Evolutionary conservation across 306 rosid genomes (phyloP), one percentile per base, ranked within the genome.

Genomic region (Vigna nakashimae): DNA sequence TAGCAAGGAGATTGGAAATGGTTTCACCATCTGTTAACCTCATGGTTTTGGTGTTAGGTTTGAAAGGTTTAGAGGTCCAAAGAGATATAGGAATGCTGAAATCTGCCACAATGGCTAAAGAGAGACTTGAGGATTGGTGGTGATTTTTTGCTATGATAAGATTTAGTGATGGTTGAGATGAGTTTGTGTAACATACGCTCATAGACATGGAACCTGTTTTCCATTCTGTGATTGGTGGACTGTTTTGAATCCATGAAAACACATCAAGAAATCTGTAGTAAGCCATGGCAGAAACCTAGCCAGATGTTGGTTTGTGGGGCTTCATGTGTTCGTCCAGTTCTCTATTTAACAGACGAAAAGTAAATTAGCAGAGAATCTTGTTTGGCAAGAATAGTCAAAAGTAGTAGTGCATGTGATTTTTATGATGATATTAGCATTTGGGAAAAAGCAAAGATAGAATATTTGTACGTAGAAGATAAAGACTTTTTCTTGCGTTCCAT

Each of bases 31-130:
- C 85, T 46, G 76, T 12, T 55, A 80, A 52, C 67, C 53, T 85
- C 42, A 51, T 43, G 79, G 86, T 56, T 43, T 75, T 84, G 34
- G 77, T 12, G 77, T 30, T 86, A 57, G 68, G 78, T 43, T 87
- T 90, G 80, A 94, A 70, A 7, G 91, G 91, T 32, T 88, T 88
- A 52, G 98, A 92, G 77, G 87, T 87, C 98, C 98, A 92, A 55
- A 95, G 91, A 71, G 88, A 81, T 73, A 95, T 40, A 2, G 98
- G 92, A 82, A 89, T 82, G 45, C 78, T 88, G 50, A 80, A 87
- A 70, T 91, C 89, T 18, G 96, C 98, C 1, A 83, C 48, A 43
- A 95, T 81, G 34, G 93, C 65, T 58, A 95, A 81, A 70, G 68
- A 74, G 63, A 88, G 78, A 30, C 72, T 79, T 57, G 76, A 66